Conservation (phyloP, 805 yeast species). For the Jamesozyma lodderae region DNA sequence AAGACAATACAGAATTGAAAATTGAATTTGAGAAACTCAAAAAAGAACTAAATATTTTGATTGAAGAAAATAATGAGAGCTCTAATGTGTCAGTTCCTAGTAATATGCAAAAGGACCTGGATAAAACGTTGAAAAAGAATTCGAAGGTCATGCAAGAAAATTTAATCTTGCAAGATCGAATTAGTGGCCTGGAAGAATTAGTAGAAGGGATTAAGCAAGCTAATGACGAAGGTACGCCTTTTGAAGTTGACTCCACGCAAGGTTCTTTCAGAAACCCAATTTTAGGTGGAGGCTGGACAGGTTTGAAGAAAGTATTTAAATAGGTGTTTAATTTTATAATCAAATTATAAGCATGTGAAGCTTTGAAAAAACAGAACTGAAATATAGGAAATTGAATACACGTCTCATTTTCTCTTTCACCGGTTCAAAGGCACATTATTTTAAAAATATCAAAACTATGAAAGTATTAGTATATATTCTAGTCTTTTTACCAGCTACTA, state of each 20-base stretch:
- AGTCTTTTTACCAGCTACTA: too few species aligned
- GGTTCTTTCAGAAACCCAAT: conserved; percentile 5
- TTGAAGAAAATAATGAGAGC: conserved; percentile 27
- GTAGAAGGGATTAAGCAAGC: conserved; percentile 30
- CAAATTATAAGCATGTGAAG: too few species aligned
- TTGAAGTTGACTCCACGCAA: background rate
- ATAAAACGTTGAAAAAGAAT: conserved; percentile 50
- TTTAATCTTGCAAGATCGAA: conserved; percentile 45
- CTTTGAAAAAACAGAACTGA: too few species aligned
- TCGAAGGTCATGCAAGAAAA: conserved; percentile 57
- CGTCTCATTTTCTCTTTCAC: too few species aligned
- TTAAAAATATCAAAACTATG: too few species aligned
- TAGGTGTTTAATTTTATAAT: too few species aligned
- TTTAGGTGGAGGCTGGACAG: conserved; percentile 13
- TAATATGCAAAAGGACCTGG: conserved; percentile 41
- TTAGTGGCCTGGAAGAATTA: conserved; percentile 36
- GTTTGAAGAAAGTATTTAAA: conserved; percentile 10
- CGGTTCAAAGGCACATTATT: too few species aligned
- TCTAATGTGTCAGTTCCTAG: conserved; percentile 24
- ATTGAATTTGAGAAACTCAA: conserved; percentile 41
- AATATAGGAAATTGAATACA: too few species aligned
- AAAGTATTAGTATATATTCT: too few species aligned
- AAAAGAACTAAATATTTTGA: conserved; percentile 28
- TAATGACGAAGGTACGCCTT: conserved; percentile 12
- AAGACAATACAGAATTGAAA: conserved; percentile 56